phyloP scores from a whole-genome alignment of 805 yeast species.

The Myxozyma mucilagina region DNA sequence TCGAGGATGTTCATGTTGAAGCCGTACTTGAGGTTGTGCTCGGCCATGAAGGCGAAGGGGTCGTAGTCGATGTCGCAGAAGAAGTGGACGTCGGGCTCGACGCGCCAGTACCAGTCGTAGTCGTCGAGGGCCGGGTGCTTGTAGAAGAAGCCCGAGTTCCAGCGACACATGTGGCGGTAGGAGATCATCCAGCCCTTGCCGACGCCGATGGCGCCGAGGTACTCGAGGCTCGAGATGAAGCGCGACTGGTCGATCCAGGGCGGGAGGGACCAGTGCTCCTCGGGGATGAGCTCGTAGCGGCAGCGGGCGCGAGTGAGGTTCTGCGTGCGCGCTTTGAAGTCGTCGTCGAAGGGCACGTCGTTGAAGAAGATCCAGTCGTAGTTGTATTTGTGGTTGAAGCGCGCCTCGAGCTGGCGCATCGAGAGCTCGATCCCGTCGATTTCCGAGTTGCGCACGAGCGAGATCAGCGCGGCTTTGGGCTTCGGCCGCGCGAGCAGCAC shows the following conservation, averaged over 20 bases:
- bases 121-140: conserved; percentile 60
- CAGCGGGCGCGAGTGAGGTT: conserved; percentile 58
- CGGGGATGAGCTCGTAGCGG: conserved; percentile 58
- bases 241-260: conserved; percentile 53
- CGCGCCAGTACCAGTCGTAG: conserved; percentile 80
- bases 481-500: conserved; percentile 24
- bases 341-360: conserved; percentile 61
- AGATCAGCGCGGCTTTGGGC: conserved; percentile 45
- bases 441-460: conserved; percentile 70
- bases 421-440: conserved; percentile 58
- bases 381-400: conserved; percentile 62
- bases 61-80: conserved; percentile 80
- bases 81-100: conserved; percentile 80
- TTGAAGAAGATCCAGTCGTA: conserved; percentile 84
- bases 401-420: conserved; percentile 61
- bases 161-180: conserved; percentile 80
- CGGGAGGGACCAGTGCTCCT: conserved; percentile 71
- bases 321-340: conserved; percentile 56
- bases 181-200: conserved; percentile 63
- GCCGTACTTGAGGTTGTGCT: conserved; percentile 65
- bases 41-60: conserved; percentile 76
- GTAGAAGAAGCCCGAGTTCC: conserved; percentile 72
- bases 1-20: conserved; percentile 33
- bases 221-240: conserved; percentile 30
- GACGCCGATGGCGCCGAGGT: conserved; percentile 43